Evolutionary conservation across 192 early-diverging fungal genomes (phyloP), one percentile per base, ranked within the genome.

Genomic region (Entomortierella lignicola): DNA sequence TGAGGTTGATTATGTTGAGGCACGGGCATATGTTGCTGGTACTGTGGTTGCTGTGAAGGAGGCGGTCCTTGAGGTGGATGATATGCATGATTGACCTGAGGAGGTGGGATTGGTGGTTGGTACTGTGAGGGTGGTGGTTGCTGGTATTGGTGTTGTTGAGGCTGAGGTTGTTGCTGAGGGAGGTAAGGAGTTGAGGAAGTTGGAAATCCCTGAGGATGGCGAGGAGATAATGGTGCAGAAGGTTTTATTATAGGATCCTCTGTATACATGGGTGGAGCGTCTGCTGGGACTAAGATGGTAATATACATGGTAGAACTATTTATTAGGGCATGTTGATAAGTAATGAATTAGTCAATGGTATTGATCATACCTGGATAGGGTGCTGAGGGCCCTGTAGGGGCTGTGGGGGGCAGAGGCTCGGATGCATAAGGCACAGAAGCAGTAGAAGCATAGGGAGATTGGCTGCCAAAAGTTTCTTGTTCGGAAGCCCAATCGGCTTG

Each of bases 381-480:
- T 12, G 11, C 10, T 37, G 34, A 37, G 34, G 34, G 10, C 34
- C 10, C 34, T 37, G 34, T 4, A 11, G 44, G 44, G 15, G 44
- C 44, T 12, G 44, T 20, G 2, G 47, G 62, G 29, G 41, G 37
- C 12, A 54, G 4, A 13, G 47, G 58, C 10, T 47, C n/a, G n/a
- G 43, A n/a, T 47, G 32, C 10, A 48, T 43, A 43, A 17, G 53
- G 53, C 8, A 47, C 20, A 17, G 56, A 47, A 17, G 53, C 48
- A 15, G 69, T 13, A 39, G 50, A 55, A 18, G 69, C 69, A 39
- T 43, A 71, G 18, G 69, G 69, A 15, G 69, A 55, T 37, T 61
- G 69, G 42, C 30, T 71, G 3, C 69, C 69, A 62, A 71, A 71
- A n/a, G 69, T 71, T 10, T 31, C 29, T 41, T 71, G 69, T 47